A percentile compares a stretch with the other conserved stretches of the same genome.
Evolutionary conservation across 768 basidiomycete species (phyloP).

Genomic region (Arthromyces matolae): DNA sequence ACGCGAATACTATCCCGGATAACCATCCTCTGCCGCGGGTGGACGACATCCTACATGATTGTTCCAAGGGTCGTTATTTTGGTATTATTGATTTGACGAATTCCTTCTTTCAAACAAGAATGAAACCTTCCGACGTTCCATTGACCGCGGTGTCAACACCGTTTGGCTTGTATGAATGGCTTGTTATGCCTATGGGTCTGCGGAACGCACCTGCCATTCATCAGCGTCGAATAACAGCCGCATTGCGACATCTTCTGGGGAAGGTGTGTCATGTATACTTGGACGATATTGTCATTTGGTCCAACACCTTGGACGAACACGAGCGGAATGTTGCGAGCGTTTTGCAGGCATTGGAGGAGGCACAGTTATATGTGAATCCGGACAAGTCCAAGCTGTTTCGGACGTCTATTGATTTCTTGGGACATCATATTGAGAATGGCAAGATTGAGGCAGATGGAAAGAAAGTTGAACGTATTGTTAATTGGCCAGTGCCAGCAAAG

Average conservation of each 20-base stretch:
- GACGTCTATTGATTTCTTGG: no score
- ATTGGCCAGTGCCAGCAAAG: neutral
- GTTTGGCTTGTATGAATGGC: neutral
- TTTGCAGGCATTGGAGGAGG: neutral
- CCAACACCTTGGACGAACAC: slow-evolving; percentile 16
- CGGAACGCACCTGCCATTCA: neutral
- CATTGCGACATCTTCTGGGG: slow-evolving; percentile 12
- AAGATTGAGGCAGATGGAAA: no score
- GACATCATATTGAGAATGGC: no score
- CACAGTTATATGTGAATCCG: neutral
- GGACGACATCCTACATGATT: neutral
- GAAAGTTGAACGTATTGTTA: no score
- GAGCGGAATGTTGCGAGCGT: slow-evolving; percentile 3
- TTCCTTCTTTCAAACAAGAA: neutral
- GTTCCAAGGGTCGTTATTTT: neutral
- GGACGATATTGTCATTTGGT: slow-evolving; percentile 27
- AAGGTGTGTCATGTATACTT: slow-evolving; percentile 19
- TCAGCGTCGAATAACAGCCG: neutral
- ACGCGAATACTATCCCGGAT: neutral
- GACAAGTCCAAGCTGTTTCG: neutral
- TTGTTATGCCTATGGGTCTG: slow-evolving; percentile 2
- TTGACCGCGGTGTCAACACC: neutral
- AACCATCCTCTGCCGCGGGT: neutral
- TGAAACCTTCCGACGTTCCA: neutral
- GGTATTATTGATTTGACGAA: neutral